Evolutionary conservation across 805 yeast species (phyloP).

Genomic region (Metschnikowia rubicola): DNA sequence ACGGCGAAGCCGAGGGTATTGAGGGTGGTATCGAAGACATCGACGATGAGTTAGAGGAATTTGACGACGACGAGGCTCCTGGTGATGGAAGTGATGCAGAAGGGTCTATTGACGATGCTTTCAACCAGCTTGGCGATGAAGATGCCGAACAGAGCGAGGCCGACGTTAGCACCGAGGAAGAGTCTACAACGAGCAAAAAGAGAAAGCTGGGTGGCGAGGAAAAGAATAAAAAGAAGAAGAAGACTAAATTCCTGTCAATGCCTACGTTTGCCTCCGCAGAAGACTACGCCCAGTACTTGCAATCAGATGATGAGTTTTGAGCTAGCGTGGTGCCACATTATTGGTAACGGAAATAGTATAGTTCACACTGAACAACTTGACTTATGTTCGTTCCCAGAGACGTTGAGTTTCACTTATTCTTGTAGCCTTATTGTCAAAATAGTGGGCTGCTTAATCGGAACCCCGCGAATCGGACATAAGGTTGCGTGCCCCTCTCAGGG

Average conservation of each 20-base stretch:
- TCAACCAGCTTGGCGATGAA: background rate
- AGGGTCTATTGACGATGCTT: no score
- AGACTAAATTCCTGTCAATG: constrained; percentile 57
- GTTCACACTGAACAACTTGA: no score
- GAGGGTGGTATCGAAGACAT: constrained; percentile 25
- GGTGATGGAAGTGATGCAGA: background rate
- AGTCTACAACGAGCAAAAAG: constrained; percentile 28
- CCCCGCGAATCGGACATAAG: no score
- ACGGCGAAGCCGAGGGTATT: constrained; percentile 29
- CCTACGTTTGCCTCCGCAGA: constrained; percentile 89
- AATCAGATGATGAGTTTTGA: constrained; percentile 53
- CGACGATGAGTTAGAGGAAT: constrained; percentile 28
- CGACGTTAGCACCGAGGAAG: constrained; percentile 1
- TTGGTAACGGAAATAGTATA: no score
- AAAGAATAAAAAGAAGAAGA: constrained; percentile 37
- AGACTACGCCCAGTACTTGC: constrained; percentile 72
- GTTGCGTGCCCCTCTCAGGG: no score
- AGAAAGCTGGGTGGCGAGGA: constrained; percentile 25
- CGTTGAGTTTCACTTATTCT: no score
- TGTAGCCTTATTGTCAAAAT: no score
- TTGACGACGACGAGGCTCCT: constrained; percentile 23
- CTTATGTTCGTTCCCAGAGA: no score
- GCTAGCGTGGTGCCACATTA: no score
- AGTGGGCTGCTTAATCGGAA: no score
- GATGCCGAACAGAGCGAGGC: constrained; percentile 12